These are phyloP conservation scores for Phialophora expanda DNA, from an alignment of 2,329 filamentous ascomycete species.

Conservation along the genomic window DNA sequence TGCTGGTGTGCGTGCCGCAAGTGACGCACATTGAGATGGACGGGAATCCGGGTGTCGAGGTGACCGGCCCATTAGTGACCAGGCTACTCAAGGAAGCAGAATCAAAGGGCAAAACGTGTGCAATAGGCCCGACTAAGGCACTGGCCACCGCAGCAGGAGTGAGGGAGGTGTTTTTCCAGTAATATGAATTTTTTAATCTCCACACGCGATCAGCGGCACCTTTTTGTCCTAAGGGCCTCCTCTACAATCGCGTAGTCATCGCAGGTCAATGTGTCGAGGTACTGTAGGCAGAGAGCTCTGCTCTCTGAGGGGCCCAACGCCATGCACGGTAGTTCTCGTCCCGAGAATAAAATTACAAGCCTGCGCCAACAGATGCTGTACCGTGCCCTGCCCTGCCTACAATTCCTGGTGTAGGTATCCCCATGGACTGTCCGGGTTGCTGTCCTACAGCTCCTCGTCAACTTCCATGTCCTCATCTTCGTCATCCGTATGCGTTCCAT, in stretches of 20 bases:
- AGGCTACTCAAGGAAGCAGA: slow-evolving; percentile 51
- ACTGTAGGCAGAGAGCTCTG: slow-evolving; percentile 1
- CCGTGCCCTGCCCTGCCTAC: slow-evolving; percentile 7
- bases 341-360: slow-evolving; percentile 26
- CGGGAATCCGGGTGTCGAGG: slow-evolving; percentile 60
- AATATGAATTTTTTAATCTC: slow-evolving; percentile 18
- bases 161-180: slow-evolving; percentile 44
- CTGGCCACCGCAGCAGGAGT: slow-evolving; percentile 40
- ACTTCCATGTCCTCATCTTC: slow-evolving; percentile 70
- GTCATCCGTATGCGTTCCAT: slow-evolving; percentile 39
- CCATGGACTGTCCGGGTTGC: not conserved
- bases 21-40: slow-evolving; percentile 60
- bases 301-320: slow-evolving; percentile 22
- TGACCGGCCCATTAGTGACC: slow-evolving; percentile 57
- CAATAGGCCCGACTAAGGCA: slow-evolving; percentile 44
- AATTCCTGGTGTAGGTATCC: not conserved
- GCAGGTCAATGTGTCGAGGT: not conserved
- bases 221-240: not conserved
- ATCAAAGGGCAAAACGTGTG: slow-evolving; percentile 43
- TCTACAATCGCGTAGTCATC: not conserved
- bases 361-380: not conserved
- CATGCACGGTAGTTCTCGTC: slow-evolving; percentile 22
- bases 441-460: slow-evolving; percentile 62
- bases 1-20: slow-evolving; percentile 58
- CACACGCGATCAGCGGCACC: not conserved